Evolutionary conservation across 176 grass and related monocot species (phyloP), one percentile per base, ranked within the genome.

Genomic region (Zea mays): DNA sequence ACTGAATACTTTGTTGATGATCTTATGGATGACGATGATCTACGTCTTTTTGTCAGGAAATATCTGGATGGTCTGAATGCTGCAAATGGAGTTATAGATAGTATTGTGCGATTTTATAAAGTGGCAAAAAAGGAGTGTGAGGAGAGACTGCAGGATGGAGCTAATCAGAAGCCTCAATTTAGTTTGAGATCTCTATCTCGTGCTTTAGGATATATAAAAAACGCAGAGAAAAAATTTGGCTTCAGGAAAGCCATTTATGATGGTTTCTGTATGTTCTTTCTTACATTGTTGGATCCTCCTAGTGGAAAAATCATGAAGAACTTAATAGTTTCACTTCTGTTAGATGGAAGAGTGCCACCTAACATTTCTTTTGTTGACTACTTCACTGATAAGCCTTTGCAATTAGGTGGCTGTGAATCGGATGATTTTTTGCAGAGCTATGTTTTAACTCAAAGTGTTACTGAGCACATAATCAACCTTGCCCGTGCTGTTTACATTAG

Each of bases 181-280:
- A 97, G 86, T 84, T 83, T 97, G 79, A 88, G 94, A 75, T 97
- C 94, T 81, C 91, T 97, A 71, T 90, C 94, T 63, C 91, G 86
- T 36, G 89, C 94, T 8, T 43, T 97, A 75, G 86, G 77, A 75
- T 97, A 93, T 83, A 40, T 84, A 65, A 92, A 88, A 83, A 88
- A 33, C 0, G 85, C 84, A 69, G 82, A 82, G 77, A 92, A 79
- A 82, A 64, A 75, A n/a, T 93, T 97, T 90, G 86, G 85, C 65
- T 82, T 93, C 65, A 81, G 75, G 68, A 93, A 90, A 87, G 85
- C 94, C 80, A 86, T 97, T 76, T 93, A 88, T 84, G 94, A 97
- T 92, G 94, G 94, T 8, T 97, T 97, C 85, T 92, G 91, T 76
- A 97, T 97, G 91, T 97, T 97, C 80, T 97, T 97, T 91, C 88